Evolutionary conservation across 2,329 filamentous ascomycete genomes (phyloP), one percentile per base, ranked within the genome.

Genomic region (Fusarium kyushuense): DNA sequence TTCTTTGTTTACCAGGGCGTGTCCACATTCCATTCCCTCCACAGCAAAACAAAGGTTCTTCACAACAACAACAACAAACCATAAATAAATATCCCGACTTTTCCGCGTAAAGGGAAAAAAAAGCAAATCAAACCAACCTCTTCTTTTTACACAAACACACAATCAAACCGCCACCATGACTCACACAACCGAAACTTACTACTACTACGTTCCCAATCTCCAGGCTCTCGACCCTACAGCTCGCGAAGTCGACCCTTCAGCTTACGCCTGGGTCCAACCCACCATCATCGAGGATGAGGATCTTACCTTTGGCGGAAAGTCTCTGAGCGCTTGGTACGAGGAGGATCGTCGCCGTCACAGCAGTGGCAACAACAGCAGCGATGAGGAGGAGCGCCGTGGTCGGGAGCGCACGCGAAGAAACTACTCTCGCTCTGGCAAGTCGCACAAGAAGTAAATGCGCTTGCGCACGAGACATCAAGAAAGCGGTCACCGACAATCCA

Each of bases 251-350:
- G 79, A 80, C 57, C 66, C 72, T 61, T 60, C 69, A 55, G 72
- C 76, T 41, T 75, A 78, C 61, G 64, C 77, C 45, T 88, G 85
- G 86, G 82, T 86, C 65, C 80, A 84, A 54, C 82, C 84, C 33
- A 88, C 84, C 48, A 79, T 86, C 63, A 89, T 89, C 70, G 86
- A 89, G 57, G 86, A 89, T 72, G 86, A 88, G 58, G 86, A 89
- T 67, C 79, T 89, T 36, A 87, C 83, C 75, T 89, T 88, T 70
- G 85, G 86, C 57, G 86, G 86, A 71, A 89, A 88, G 81, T 81
- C 85, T 38, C 76, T 89, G 41, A 86, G 85, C 75, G 78, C 82
- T 17, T 88, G 86, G 86, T 87, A 89, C 75, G 86, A 89, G 76
- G 86, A 89, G 78, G 85, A 87, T 65, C 80, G 84, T 41, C 77